phyloP scores from a whole-genome alignment of 352 stramenopile genomes.

The Phytophthora uliginosa region DNA sequence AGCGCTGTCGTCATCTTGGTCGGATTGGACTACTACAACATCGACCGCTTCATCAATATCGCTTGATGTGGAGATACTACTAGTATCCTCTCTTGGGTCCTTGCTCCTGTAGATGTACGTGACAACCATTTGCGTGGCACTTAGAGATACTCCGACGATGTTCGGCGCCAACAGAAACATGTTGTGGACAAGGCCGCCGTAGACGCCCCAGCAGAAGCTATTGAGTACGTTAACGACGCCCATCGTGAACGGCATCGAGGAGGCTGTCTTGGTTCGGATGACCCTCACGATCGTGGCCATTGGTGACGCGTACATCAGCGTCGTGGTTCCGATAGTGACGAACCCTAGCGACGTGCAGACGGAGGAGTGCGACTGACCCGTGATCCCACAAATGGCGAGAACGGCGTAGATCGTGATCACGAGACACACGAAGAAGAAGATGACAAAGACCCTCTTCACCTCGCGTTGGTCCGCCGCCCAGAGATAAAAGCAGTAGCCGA shows the following conservation, averaged over 20 bases:
- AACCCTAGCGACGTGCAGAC: constrained; percentile 42
- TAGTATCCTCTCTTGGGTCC: constrained; percentile 24
- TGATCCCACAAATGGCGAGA: constrained; percentile 35
- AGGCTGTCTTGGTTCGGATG: constrained; percentile 47
- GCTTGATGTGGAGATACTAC: not conserved
- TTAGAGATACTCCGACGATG: constrained; percentile 33
- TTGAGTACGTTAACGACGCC: constrained; percentile 52
- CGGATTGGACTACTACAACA: constrained; percentile 22
- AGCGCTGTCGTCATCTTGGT: constrained; percentile 29
- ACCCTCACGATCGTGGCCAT: constrained; percentile 52
- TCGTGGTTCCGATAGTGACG: constrained; percentile 44
- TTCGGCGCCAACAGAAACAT: constrained; percentile 50
- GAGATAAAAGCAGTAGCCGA: constrained; percentile 51
- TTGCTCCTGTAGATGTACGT: constrained; percentile 53
- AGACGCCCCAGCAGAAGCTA: constrained; percentile 58
- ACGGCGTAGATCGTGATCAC: constrained; percentile 40
- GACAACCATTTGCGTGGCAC: constrained; percentile 45
- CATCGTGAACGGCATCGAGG: constrained; percentile 62
- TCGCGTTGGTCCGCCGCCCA: constrained; percentile 40
- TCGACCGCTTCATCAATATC: constrained; percentile 14
- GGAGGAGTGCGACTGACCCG: constrained; percentile 27
- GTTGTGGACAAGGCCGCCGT: constrained; percentile 44
- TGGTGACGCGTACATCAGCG: constrained; percentile 56
- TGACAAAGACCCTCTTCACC: constrained; percentile 36
- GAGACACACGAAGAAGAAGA: constrained; percentile 31